Evolutionary conservation across 116 monocot genomes (phyloP).

Genomic region (Iris pallida): DNA sequence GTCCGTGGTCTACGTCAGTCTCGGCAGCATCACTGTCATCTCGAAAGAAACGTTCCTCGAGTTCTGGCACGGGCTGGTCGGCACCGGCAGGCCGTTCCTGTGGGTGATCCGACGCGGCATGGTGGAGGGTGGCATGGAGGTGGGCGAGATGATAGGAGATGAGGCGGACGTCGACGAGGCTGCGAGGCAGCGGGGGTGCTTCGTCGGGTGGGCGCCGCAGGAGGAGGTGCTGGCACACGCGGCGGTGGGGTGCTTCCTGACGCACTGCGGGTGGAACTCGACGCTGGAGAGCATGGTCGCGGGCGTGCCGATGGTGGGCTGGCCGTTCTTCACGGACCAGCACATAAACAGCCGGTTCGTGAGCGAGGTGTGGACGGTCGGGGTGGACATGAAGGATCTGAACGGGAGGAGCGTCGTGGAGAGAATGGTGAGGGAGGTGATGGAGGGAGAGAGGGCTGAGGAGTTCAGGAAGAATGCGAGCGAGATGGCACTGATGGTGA

Average conservation of each 20-base stretch:
- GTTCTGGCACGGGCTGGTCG: conserved; percentile 17
- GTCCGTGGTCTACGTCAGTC: conserved; percentile 29
- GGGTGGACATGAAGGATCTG: conserved; percentile 15
- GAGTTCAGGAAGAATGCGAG: conserved; percentile 19
- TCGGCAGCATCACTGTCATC: conserved; percentile 24
- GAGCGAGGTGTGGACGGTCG: conserved; percentile 18
- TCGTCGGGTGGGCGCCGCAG: conserved; percentile 32
- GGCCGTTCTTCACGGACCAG: conserved; percentile 27
- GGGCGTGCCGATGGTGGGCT: conserved; percentile 35
- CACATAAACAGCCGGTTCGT: conserved; percentile 20
- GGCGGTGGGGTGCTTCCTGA: conserved; percentile 54
- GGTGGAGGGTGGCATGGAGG: background rate
- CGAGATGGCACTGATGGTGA: background rate
- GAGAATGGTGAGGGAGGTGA: conserved; percentile 17
- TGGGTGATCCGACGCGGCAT: conserved; percentile 25
- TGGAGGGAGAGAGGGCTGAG: conserved; percentile 17
- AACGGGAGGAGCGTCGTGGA: conserved; percentile 23
- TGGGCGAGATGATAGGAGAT: too few species aligned
- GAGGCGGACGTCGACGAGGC: too few species aligned
- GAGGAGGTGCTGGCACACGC: conserved; percentile 22
- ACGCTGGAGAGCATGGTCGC: conserved; percentile 43
- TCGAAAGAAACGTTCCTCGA: conserved; percentile 12
- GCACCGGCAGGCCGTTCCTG: conserved; percentile 14
- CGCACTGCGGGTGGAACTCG: conserved; percentile 92
- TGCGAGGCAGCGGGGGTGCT: background rate